Conservation (phyloP, 257 asterid genomes). For the Salvia splendens region DNA sequence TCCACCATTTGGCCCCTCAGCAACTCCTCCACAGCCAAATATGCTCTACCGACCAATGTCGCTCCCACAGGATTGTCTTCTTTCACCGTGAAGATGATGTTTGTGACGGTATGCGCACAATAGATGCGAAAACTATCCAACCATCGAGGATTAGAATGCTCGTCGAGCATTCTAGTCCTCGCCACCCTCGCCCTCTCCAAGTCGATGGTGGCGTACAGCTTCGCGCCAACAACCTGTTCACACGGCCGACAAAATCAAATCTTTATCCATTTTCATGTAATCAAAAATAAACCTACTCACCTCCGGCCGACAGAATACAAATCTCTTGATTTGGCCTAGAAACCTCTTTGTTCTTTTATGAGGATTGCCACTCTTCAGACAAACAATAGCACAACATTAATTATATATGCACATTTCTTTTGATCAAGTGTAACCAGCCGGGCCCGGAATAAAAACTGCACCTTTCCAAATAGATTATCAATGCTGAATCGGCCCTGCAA, state of each 20-base stretch:
- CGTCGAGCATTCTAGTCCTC: conserved; percentile 53
- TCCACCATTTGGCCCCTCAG: conserved; percentile 49
- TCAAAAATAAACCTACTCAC: conserved; percentile 22
- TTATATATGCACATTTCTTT: background rate
- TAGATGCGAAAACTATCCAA: conserved; percentile 57
- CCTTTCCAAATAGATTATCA: conserved; percentile 51
- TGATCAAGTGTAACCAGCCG: no score
- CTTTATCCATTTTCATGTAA: no score
- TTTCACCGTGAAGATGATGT: conserved; percentile 70
- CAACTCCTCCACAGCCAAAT: conserved; percentile 60
- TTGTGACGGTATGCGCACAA: conserved; percentile 67
- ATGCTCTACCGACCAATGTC: conserved; percentile 75
- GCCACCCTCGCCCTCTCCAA: conserved; percentile 71
- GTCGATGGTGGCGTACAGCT: conserved; percentile 74
- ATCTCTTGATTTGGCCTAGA: conserved; percentile 49
- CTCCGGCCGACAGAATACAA: conserved; percentile 60
- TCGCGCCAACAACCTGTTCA: conserved; percentile 47
- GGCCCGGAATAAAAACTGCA: conserved; percentile 25
- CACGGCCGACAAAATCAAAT: background rate
- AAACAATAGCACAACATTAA: background rate
- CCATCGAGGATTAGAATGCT: conserved; percentile 74
- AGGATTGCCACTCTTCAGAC: conserved; percentile 43
- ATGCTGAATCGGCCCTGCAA: conserved; percentile 51
- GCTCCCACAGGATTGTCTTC: conserved; percentile 68
- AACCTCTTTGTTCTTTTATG: conserved; percentile 41